Percentiles rank a stretch among this genome's conserved stretches.
Evolutionary conservation across 2,329 filamentous ascomycete species (phyloP).

Genomic region (Aureobasidium musti): DNA sequence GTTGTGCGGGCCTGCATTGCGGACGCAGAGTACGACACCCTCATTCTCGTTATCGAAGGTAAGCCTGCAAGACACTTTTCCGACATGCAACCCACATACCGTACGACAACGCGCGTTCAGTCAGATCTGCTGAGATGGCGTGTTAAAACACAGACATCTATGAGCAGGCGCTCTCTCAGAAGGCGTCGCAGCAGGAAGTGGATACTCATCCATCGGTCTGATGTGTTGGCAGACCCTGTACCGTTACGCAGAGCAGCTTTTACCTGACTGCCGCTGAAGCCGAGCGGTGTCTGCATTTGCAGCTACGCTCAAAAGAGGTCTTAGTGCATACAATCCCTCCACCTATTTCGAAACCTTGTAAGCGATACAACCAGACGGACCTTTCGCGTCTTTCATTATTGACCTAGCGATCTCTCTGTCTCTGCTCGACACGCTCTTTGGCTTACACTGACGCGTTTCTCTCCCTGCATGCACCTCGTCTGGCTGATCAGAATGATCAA

Average conservation of each 20-base stretch:
- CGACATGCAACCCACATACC: slow-evolving; percentile 15
- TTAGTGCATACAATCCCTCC: slow-evolving; percentile 12
- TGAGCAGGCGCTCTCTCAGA: neutral
- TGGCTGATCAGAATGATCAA: neutral
- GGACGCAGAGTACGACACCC: slow-evolving; percentile 15
- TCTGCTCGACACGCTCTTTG: neutral
- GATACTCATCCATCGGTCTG: slow-evolving; percentile 8
- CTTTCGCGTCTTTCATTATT: neutral
- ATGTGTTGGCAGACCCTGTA: slow-evolving; percentile 18
- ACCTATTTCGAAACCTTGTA: slow-evolving; percentile 24
- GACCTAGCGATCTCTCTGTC: neutral
- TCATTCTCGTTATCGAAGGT: neutral
- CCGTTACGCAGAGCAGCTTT: slow-evolving; percentile 9
- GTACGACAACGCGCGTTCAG: slow-evolving; percentile 2
- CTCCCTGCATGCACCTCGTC: slow-evolving; percentile 25
- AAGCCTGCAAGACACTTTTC: slow-evolving; percentile 20
- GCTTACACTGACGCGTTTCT: neutral
- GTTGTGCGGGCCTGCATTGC: slow-evolving; percentile 20
- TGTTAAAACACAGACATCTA: slow-evolving; percentile 15
- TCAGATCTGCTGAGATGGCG: slow-evolving; percentile 22
- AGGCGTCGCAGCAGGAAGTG: neutral
- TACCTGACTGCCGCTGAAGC: slow-evolving; percentile 12
- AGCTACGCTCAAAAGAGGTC: slow-evolving; percentile 3
- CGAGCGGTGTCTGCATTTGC: neutral
- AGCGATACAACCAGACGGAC: slow-evolving; percentile 14